Percentiles rank a stretch among this genome's conserved stretches.
Conservation (phyloP, 495 filamentous ascomycete species). For the Lepraria neglecta region DNA sequence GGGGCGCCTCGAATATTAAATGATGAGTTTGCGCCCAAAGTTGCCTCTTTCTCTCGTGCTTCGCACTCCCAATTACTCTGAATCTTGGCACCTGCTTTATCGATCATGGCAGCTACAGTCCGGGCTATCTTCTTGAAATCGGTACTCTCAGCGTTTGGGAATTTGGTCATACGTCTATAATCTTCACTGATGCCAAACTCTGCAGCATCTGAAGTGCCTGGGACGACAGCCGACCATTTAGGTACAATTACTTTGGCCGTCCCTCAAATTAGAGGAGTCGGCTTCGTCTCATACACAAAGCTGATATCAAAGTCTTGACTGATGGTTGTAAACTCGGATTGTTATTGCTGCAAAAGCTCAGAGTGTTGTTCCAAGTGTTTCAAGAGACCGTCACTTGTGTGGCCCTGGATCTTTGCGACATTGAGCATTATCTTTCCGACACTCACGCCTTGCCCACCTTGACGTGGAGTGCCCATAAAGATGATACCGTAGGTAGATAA, state of each 20-base stretch:
- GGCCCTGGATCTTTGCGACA: slow-evolving; percentile 5
- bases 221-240: slow-evolving; percentile 19
- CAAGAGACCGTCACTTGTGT: slow-evolving; percentile 12
- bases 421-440: slow-evolving; percentile 14
- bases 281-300: slow-evolving; percentile 13
- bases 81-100: slow-evolving; percentile 8
- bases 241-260: slow-evolving; percentile 15
- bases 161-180: slow-evolving; percentile 16
- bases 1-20: slow-evolving; percentile 10
- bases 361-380: slow-evolving; percentile 15
- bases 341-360: slow-evolving; percentile 15
- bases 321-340: slow-evolving; percentile 8
- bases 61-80: slow-evolving; percentile 11
- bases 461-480: slow-evolving; percentile 22
- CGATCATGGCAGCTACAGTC: background rate
- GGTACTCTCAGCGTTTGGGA: background rate
- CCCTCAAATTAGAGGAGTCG: slow-evolving; percentile 4
- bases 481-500: slow-evolving; percentile 20
- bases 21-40: background rate
- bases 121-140: slow-evolving; percentile 12
- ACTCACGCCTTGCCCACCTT: slow-evolving; percentile 21
- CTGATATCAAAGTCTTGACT: slow-evolving; percentile 14
- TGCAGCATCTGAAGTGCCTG: slow-evolving; percentile 16
- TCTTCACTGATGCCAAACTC: slow-evolving; percentile 14
- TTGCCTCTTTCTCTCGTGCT: background rate